Evolutionary conservation across 345 rosid genomes (phyloP), one percentile per base, ranked within the genome.

Genomic region (Populus deltoides): DNA sequence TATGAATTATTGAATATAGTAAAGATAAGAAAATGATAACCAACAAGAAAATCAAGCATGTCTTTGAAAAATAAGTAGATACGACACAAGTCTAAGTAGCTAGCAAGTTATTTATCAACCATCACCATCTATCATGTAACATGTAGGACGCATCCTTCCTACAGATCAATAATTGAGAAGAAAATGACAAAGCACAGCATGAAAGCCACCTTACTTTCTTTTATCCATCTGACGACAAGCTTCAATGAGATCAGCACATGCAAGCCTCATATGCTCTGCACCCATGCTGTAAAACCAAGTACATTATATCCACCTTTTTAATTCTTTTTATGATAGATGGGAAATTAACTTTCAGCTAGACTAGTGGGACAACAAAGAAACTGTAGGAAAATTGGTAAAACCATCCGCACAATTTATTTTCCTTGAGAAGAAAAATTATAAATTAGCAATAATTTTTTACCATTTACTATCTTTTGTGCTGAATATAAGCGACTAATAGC

Each of bases 191-290:
- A 68, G 36, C 53, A 79, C 20, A 51, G 70, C 20, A 17, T 29
- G 84, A 81, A 63, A 65, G 63, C 16, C 36, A 57, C 66, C 83
- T 74, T 85, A 87, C 92, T 61, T 74, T 61, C 45, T 55, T 67
- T 68, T 70, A 47, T 73, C 71, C 87, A 36, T 79, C 63, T 81
- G 68, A 66, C 77, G 79, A 76, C 86, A 87, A 67, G 87, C 88
- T 76, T 8, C 70, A 76, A 83, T 80, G 51, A 89, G 87, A 73
- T 43, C 59, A 51, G 24, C 67, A 67, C 86, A 81, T 72, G 90
- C 81, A 38, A 77, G 82, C 82, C 85, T 86, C 83, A 89, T 65
- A 22, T 82, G 87, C 79, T 83, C 88, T 10, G 85, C 86, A 1
- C 92, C 90, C 39, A 89, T 80, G 51, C 90, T 88, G 82, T 66